Evolutionary conservation across 2,329 filamentous ascomycete species (phyloP).

Genomic region (Allantophomopsis cytisporea): DNA sequence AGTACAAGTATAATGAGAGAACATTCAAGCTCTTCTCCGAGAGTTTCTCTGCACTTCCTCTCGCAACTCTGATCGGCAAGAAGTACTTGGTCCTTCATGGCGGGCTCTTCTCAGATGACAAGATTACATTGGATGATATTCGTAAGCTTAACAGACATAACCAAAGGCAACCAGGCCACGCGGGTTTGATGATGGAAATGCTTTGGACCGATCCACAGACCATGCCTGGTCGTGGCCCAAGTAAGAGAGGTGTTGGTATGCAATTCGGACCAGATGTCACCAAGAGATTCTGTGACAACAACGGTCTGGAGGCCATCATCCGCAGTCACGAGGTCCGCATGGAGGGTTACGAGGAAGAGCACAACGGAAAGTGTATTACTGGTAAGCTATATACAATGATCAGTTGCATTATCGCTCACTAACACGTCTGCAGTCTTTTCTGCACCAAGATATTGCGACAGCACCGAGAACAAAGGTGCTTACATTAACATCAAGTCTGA

Average conservation of each 20-base stretch:
- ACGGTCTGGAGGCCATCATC: slow-evolving; percentile 88
- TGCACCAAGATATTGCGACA: slow-evolving; percentile 93
- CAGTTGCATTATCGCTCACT: slow-evolving; percentile 9
- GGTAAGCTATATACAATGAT: slow-evolving; percentile 32
- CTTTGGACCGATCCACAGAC: slow-evolving; percentile 96
- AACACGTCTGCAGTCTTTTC: slow-evolving; percentile 60
- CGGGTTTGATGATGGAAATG: slow-evolving; percentile 99
- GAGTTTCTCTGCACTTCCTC: slow-evolving; percentile 84
- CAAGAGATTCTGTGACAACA: slow-evolving; percentile 91
- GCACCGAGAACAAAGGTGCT: slow-evolving; percentile 93
- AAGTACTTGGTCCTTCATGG: slow-evolving; percentile 91
- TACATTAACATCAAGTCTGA: slow-evolving; percentile 95
- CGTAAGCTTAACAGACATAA: slow-evolving; percentile 82
- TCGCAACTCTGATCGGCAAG: slow-evolving; percentile 81
- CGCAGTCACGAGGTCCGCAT: slow-evolving; percentile 96
- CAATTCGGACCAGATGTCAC: slow-evolving; percentile 96
- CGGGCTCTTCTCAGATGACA: slow-evolving; percentile 92
- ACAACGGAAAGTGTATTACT: slow-evolving; percentile 90
- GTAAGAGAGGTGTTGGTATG: slow-evolving; percentile 91
- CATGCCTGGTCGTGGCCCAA: slow-evolving; percentile 73
- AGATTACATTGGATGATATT: slow-evolving; percentile 82
- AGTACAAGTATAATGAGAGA: slow-evolving; percentile 85
- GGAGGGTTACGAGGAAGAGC: slow-evolving; percentile 98
- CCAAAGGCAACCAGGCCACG: slow-evolving; percentile 85
- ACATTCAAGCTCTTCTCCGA: slow-evolving; percentile 97